These are phyloP conservation scores for Diaporthe humulicola DNA, from an alignment of 2,329 filamentous ascomycete genomes.

Conservation along the genomic window DNA sequence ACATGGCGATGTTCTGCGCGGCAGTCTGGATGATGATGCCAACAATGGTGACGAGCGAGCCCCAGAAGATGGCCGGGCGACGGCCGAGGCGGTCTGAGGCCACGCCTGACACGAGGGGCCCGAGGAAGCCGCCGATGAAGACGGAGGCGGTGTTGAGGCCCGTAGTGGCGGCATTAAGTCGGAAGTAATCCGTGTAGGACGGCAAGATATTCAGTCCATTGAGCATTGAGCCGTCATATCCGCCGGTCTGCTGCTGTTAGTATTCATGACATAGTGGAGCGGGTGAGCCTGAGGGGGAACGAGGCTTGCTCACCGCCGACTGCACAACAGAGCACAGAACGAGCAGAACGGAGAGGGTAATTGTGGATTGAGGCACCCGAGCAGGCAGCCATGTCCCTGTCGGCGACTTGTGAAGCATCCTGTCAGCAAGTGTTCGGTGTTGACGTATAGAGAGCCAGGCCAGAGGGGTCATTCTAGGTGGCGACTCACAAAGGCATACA, in stretches of 20 bases:
- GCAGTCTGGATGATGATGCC: conserved; percentile 61
- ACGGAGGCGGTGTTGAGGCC: conserved; percentile 68
- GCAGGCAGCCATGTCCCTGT: conserved; percentile 63
- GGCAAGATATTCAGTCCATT: conserved; percentile 71
- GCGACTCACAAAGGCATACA: neutral
- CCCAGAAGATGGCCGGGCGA: conserved; percentile 57
- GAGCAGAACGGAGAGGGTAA: conserved; percentile 54
- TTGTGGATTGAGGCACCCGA: conserved; percentile 59
- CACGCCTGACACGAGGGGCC: conserved; percentile 57
- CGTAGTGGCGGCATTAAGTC: conserved; percentile 63
- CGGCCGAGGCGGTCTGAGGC: conserved; percentile 59
- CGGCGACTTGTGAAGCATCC: conserved; percentile 51
- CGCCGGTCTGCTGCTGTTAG: conserved; percentile 50
- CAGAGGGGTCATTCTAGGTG: neutral
- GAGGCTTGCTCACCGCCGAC: conserved; percentile 51
- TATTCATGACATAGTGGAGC: neutral
- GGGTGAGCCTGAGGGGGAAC: neutral
- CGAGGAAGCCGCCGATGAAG: conserved; percentile 65
- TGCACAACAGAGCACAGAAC: conserved; percentile 60
- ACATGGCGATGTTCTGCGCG: conserved; percentile 65
- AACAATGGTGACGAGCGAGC: conserved; percentile 56
- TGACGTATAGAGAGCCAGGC: neutral
- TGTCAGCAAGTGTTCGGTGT: neutral
- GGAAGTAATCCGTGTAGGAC: conserved; percentile 68
- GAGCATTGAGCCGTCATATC: conserved; percentile 65